Base-by-base conservation (phyloP, 2,329 filamentous ascomycete genomes). In the Pestalotiopsis sp. region DNA sequence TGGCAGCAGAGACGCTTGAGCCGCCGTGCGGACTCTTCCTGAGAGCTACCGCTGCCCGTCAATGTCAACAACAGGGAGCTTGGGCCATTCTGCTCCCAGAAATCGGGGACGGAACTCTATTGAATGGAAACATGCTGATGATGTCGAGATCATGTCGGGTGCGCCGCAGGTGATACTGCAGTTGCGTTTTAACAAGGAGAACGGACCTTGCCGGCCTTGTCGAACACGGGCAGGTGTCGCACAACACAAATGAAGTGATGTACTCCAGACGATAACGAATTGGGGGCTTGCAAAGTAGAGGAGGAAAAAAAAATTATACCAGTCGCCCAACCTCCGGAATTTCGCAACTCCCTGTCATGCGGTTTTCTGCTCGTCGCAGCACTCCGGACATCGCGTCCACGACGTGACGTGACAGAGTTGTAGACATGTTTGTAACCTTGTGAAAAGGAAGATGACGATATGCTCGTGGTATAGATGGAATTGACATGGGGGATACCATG, bases 1-100 rank as follows among this genome's bases (percentile, higher is more conserved):
- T 73, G 76, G 73, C 75, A 52, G 45, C 45, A 77, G 74, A 76
- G 70, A 70, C 70, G 73, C 73, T 72, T 66, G 70, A 72, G 70
- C 73, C 73, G 72, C 70, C 64, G 27, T 68, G 70, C 62, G 68
- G 70, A 59, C 70, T 68, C 23, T 11, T 38, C 20, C 11, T 17
- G 49, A 56, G 64, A n/a, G 13, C 64, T 49, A 12, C 12, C 23
- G 27, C 45, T 66, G 25, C 64, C 52, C 45, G 39, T 31, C 36
- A 38, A 20, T 23, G 36, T 38, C 20, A 49, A 60, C 64, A 66
- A 66, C 52, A 66, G 38, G 41, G 31, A 66, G 64, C 61, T 64
- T 52, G 61, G 61, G 41, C 59, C 61, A 20, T 27, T 52, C n/a
- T 52, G 31, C 31, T 52, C 20, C 45, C 63, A 56, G 25, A 57